Conservation (phyloP, 768 basidiomycete genomes). For the Austroboletus eburneus region DNA sequence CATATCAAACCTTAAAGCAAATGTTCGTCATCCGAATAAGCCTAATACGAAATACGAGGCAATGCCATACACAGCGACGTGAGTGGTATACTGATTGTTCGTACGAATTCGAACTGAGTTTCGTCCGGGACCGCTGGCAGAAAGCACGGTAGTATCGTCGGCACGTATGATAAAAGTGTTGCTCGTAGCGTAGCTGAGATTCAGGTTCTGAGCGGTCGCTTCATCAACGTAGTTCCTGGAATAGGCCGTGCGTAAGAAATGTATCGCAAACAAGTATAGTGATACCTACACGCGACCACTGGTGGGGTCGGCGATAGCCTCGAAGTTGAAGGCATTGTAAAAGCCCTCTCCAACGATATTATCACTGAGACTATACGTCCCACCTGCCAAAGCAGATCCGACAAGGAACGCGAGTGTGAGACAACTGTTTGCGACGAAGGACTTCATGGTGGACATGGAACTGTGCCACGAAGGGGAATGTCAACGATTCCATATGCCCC, state of each 20-base stretch:
- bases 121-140: slow-evolving; percentile 28
- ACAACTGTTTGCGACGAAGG: not conserved
- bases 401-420: slow-evolving; percentile 14
- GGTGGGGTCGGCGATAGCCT: slow-evolving; percentile 36
- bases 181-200: slow-evolving; percentile 25
- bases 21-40: not conserved
- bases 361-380: slow-evolving; percentile 26
- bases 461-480: not conserved
- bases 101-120: slow-evolving; percentile 35
- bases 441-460: slow-evolving; percentile 14
- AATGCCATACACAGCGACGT: slow-evolving; percentile 30
- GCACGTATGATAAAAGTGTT: slow-evolving; percentile 35
- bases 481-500: no score
- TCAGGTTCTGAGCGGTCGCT: slow-evolving; percentile 23
- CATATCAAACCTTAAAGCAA: slow-evolving; percentile 28
- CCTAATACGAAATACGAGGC: not conserved
- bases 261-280: not conserved
- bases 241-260: not conserved
- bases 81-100: slow-evolving; percentile 29
- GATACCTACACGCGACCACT: slow-evolving; percentile 33
- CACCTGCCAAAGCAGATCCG: slow-evolving; percentile 16
- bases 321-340: slow-evolving; percentile 29
- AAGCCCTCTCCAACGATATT: slow-evolving; percentile 29
- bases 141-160: slow-evolving; percentile 32
- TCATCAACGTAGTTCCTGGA: slow-evolving; percentile 33